Conservation (phyloP, 2,329 filamentous ascomycete genomes). For the Gliomastix tumulicola region DNA sequence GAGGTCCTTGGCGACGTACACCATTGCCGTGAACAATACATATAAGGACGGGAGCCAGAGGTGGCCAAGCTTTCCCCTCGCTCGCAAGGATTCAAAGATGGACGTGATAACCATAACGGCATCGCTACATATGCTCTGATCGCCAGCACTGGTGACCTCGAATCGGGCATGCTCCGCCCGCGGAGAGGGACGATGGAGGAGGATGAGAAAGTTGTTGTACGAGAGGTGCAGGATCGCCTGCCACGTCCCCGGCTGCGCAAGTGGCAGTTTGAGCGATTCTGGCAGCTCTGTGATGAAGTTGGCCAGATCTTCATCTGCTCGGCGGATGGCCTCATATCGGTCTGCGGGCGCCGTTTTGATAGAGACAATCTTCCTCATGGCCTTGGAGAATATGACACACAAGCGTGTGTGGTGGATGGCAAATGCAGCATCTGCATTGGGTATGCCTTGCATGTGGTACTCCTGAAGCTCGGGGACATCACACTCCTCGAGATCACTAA, state of each 20-base stretch:
- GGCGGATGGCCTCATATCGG: slow-evolving; percentile 14
- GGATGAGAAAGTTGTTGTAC: slow-evolving; percentile 24
- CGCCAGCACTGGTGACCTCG: slow-evolving; percentile 5
- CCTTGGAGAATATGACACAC: slow-evolving; percentile 39
- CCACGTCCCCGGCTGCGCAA: slow-evolving; percentile 15
- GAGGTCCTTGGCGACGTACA: slow-evolving; percentile 17
- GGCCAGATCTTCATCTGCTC: slow-evolving; percentile 21
- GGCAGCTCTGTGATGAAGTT: slow-evolving; percentile 19
- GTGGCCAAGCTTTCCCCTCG: slow-evolving; percentile 10
- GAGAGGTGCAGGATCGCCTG: slow-evolving; percentile 22
- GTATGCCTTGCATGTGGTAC: slow-evolving; percentile 34
- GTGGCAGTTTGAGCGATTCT: slow-evolving; percentile 13
- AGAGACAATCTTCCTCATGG: slow-evolving; percentile 10
- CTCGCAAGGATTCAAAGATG: slow-evolving; percentile 18
- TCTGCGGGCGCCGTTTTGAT: slow-evolving; percentile 9
- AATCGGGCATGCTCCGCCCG: slow-evolving; percentile 4
- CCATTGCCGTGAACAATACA: slow-evolving; percentile 20
- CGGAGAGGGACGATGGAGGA: slow-evolving; percentile 21
- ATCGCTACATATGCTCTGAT: slow-evolving; percentile 21
- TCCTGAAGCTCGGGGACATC: slow-evolving; percentile 36
- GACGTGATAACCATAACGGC: slow-evolving; percentile 16
- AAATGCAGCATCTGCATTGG: slow-evolving; percentile 30
- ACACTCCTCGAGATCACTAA: slow-evolving; percentile 38
- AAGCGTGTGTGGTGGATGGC: slow-evolving; percentile 40
- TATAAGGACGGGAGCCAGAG: slow-evolving; percentile 20